Conservation (phyloP, 768 basidiomycete species). For the Phaffia tasmanica region DNA sequence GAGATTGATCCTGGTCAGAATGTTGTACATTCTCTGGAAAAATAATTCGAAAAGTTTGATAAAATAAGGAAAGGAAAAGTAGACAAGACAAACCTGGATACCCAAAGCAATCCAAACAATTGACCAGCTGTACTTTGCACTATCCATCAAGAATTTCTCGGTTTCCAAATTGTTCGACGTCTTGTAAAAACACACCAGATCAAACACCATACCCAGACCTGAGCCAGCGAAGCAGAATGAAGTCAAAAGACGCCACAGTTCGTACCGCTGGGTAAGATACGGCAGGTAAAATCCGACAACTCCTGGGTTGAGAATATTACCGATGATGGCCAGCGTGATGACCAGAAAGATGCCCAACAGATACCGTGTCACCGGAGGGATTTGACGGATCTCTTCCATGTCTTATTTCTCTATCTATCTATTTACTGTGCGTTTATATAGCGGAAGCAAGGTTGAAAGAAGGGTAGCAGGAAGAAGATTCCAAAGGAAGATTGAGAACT, state of each 20-base stretch:
- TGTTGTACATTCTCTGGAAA: not conserved
- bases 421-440: too few species aligned
- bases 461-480: too few species aligned
- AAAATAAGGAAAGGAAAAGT: not conserved
- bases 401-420: too few species aligned
- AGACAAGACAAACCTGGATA: slow-evolving; percentile 4
- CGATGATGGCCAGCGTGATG: too few species aligned
- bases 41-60: not conserved
- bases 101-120: slow-evolving; percentile 7
- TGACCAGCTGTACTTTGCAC: slow-evolving; percentile 15
- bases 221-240: slow-evolving; percentile 17
- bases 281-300: too few species aligned
- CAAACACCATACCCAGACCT: slow-evolving; percentile 20
- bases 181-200: slow-evolving; percentile 22
- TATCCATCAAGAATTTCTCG: slow-evolving; percentile 18
- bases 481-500: too few species aligned
- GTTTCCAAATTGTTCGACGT: slow-evolving; percentile 13
- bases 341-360: too few species aligned
- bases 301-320: too few species aligned
- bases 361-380: too few species aligned
- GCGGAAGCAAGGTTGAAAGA: too few species aligned
- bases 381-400: too few species aligned
- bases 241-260: slow-evolving; percentile 22
- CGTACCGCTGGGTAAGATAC: too few species aligned
- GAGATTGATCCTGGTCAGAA: not conserved